Percentiles rank a stretch among this genome's conserved stretches.
Evolutionary conservation across 139 green algal species (phyloP).

Genomic region (Axilococcus clingmanii): DNA sequence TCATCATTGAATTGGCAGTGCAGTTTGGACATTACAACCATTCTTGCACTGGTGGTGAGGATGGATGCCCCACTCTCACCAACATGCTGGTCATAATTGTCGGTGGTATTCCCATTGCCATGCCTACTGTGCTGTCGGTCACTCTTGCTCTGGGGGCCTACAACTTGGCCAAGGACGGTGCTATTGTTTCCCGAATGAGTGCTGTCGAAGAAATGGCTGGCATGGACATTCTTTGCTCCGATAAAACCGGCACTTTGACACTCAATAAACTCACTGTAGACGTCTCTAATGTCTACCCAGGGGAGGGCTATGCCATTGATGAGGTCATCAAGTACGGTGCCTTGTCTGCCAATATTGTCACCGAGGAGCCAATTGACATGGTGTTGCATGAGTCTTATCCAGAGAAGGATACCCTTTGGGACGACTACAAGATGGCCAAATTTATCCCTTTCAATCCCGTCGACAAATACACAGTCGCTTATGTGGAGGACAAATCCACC

Average conservation of each 20-base stretch:
- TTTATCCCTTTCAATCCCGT: constrained; percentile 81
- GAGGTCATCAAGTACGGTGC: constrained; percentile 52
- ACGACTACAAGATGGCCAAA: constrained; percentile 36
- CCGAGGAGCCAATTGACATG: constrained; percentile 74
- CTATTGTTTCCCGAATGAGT: constrained; percentile 80
- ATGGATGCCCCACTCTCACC: constrained; percentile 62
- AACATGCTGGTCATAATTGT: constrained; percentile 89
- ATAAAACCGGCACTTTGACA: constrained; percentile 86
- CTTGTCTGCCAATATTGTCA: constrained; percentile 54
- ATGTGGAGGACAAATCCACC: constrained; percentile 32
- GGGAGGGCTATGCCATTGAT: constrained; percentile 20
- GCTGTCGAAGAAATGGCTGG: constrained; percentile 86
- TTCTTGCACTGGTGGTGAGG: constrained; percentile 41
- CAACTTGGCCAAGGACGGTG: constrained; percentile 74
- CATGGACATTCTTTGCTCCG: constrained; percentile 86
- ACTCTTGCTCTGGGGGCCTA: constrained; percentile 78
- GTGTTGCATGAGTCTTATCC: constrained; percentile 58
- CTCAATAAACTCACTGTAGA: constrained; percentile 68
- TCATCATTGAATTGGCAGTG: constrained; percentile 61
- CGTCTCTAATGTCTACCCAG: constrained; percentile 14
- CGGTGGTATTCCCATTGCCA: constrained; percentile 86
- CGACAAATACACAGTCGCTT: constrained; percentile 70
- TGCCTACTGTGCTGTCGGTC: constrained; percentile 82
- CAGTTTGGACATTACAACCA: constrained; percentile 66
- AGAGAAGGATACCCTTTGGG: constrained; percentile 27